Percentiles rank a stretch among this genome's conserved stretches.
Conservation (phyloP, 192 early-diverging fungal species). For the Helicostylum pulchrum region DNA sequence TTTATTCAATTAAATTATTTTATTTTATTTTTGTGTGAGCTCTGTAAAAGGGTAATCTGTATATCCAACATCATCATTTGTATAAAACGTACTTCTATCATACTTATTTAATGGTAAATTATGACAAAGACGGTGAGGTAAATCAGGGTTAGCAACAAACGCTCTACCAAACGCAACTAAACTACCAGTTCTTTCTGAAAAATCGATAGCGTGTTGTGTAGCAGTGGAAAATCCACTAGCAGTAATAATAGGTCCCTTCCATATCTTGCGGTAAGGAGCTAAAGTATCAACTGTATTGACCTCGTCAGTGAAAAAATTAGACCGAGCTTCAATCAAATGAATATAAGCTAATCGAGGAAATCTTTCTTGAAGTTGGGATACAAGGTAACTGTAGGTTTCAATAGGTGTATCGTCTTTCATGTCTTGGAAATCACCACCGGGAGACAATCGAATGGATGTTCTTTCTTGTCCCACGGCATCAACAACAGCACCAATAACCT, state of each 20-base stretch:
- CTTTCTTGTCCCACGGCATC: constrained; percentile 27
- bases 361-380: constrained; percentile 19
- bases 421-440: constrained; percentile 25
- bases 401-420: constrained; percentile 31
- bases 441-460: constrained; percentile 36
- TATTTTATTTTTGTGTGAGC: no score
- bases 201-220: constrained; percentile 1
- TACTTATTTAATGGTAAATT: constrained; percentile 22
- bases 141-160: constrained; percentile 37
- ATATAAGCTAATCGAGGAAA: constrained; percentile 36
- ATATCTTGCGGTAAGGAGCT: constrained; percentile 18
- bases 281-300: neutral
- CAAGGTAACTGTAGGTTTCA: constrained; percentile 26
- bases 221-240: constrained; percentile 22
- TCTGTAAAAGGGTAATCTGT: constrained; percentile 27
- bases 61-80: constrained; percentile 20
- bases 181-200: constrained; percentile 16
- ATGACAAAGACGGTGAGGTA: constrained; percentile 18
- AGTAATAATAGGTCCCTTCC: constrained; percentile 25
- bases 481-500: constrained; percentile 28
- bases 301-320: constrained; percentile 27
- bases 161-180: constrained; percentile 29
- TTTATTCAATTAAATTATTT: no score
- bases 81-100: constrained; percentile 25
- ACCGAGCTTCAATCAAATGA: constrained; percentile 33